Evolutionary conservation across 2,329 filamentous ascomycete genomes (phyloP), one percentile per base, ranked within the genome.

Genomic region (Aspergillus pseudoviridinutans): DNA sequence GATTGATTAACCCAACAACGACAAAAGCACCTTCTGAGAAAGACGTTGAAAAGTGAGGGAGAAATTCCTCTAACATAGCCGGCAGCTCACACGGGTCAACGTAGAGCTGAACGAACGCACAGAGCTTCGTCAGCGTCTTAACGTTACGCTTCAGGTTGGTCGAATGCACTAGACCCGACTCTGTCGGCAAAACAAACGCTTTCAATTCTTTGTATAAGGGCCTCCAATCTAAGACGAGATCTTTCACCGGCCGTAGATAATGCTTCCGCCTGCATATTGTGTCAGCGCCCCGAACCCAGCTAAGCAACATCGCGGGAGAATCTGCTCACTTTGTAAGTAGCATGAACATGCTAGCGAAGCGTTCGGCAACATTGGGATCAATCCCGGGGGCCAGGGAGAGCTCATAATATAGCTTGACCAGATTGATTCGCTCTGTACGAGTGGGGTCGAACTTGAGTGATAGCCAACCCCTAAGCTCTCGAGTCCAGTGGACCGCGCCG

Each of bases 361-460:
- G 86, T 76, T 99, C 95, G 4, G 91, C 84, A 8, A 92, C 87
- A 58, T 82, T 83, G 53, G 85, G 84, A 69, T 97, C 93, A 56
- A 99, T 82, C 3, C 95, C 94, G 0, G 93, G 94, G 28, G 94
- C 91, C 59, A 99, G 82, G 4, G 91, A 84, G 58, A 99, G 87
- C 77, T 96, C 92, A 76, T 96, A 99, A 78, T 97, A 99, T 41
- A 99, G 82, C 77, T 88, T 90, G 29, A 94, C 90, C 29, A 99
- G 84, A 74, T 86, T 91, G 51, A 92, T 87, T 57, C 95, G 84
- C 64, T 92, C 87, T 71, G 89, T 87, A 67, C 90, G 86, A 50
- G 91, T 91, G 72, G 96, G 91, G 77, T 99, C 93, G 72, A 99
- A 99, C 81, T 99, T 99, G 75, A 99, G 86, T 54, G 89, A 90